Conservation (phyloP, 2,329 filamentous ascomycete genomes). For the Dactylonectria macrodidyma region DNA sequence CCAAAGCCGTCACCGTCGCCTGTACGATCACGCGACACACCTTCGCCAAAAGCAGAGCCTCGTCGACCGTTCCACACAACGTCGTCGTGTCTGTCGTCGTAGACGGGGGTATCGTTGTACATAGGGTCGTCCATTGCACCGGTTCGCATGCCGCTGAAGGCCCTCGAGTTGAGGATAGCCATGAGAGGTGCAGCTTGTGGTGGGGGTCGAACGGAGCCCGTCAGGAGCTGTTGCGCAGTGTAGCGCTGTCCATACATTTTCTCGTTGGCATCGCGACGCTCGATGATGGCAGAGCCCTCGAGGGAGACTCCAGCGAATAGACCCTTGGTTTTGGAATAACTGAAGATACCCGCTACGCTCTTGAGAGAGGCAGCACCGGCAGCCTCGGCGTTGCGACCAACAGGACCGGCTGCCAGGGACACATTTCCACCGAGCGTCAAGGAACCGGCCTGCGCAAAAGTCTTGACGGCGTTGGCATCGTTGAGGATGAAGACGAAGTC, state of each 20-base stretch:
- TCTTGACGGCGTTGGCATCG: constrained; percentile 88
- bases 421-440: constrained; percentile 97
- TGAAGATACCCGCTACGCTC: constrained; percentile 92
- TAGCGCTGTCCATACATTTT: constrained; percentile 91
- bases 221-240: constrained; percentile 86
- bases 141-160: constrained; percentile 79
- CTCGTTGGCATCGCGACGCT: constrained; percentile 96
- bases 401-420: constrained; percentile 92
- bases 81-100: constrained; percentile 86
- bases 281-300: constrained; percentile 93
- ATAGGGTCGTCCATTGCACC: constrained; percentile 72
- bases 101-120: constrained; percentile 96
- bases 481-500: constrained; percentile 99
- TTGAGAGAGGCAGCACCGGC: constrained; percentile 93
- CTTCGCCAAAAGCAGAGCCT: constrained; percentile 80
- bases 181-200: constrained; percentile 88
- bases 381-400: constrained; percentile 95
- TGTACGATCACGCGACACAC: constrained; percentile 56
- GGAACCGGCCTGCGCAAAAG: constrained; percentile 92
- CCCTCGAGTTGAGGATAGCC: constrained; percentile 85
- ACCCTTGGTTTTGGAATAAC: constrained; percentile 98
- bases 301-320: constrained; percentile 95
- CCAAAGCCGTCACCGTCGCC: constrained; percentile 66
- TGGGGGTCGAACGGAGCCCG: constrained; percentile 83
- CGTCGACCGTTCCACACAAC: constrained; percentile 85